Evolutionary conservation across 2,329 filamentous ascomycete genomes (phyloP), one percentile per base, ranked within the genome.

Genomic region (Nothophoma quercina): DNA sequence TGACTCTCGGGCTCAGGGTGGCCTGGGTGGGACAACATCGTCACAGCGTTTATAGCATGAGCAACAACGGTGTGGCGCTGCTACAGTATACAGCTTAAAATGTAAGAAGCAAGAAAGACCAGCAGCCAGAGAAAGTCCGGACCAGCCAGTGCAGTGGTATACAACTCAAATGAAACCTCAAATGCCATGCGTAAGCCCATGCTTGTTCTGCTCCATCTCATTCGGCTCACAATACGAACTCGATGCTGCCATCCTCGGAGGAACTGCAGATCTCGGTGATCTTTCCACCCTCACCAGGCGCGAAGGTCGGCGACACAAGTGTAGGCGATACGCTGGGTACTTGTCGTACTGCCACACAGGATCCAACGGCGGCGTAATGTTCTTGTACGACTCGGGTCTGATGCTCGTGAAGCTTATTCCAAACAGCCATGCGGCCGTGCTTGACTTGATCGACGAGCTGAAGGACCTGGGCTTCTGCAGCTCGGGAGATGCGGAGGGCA

Each of bases 401-500:
- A 8, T 38, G 25, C 13, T 45, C 18, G n/a, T 36, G 25, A 2
- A 45, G 33, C 25, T 45, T 32, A 18, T 38, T 38, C 25, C 25
- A 45, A 1, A 33, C 42, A 3, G 30, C 18, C 32, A 45, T 45
- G 3, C 42, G 13, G 8, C 38, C 42, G n/a, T 45, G 25, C 6
- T 45, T 45, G 18, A 45, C 42, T 10, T 45, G 23, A 13, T 45
- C 42, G 13, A 45, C 42, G 10, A 45, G 42, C n/a, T 45, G 42
- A 9, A 45, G 32, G 13, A 33, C 32, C 7, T 30, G 42, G 9
- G 8, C 25, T 38, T 45, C 33, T 8, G 33, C 33, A 5, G 42
- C 18, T 13, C 25, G 33, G 2, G 33, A 38, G 2, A 45, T 36
- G n/a, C 25, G 33, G 4, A 45, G 42, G 8, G 33, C 18, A 23